Percentiles rank a stretch among this genome's conserved stretches.
Conservation (phyloP, 225 moss, liverwort and hornwort genomes). For the Physcomitrium patens region DNA sequence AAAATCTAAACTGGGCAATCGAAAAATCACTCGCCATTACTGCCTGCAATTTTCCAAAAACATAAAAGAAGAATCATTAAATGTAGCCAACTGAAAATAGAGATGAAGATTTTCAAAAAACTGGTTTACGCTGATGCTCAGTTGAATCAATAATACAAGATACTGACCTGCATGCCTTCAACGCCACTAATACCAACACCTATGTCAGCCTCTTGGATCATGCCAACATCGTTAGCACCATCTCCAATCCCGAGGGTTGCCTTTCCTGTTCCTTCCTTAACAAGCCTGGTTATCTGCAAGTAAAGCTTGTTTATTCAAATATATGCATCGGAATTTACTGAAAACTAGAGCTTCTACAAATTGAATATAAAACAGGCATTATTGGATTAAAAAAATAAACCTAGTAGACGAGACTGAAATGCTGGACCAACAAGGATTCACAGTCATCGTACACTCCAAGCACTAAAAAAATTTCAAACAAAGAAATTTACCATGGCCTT, state of each 20-base stretch:
- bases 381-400: too few relatives aligned
- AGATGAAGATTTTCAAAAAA: neutral
- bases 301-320: neutral
- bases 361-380: neutral
- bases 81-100: neutral
- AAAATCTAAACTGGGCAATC: constrained; percentile 91
- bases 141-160: neutral
- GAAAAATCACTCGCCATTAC: constrained; percentile 99
- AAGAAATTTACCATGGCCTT: constrained; percentile 78
- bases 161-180: constrained; percentile 91
- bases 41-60: constrained; percentile 62
- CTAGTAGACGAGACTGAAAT: too few relatives aligned
- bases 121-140: neutral
- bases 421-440: neutral
- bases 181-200: constrained; percentile 99
- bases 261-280: constrained; percentile 93
- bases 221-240: constrained; percentile 99
- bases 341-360: neutral
- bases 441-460: neutral
- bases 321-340: neutral
- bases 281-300: constrained; percentile 85
- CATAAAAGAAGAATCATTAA: neutral
- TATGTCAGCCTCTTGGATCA: constrained; percentile 99
- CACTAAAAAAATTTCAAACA: constrained; percentile 2
- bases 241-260: constrained; percentile 93